Conservation (phyloP, 345 rosid species). For the Eucalyptus paniculata region DNA sequence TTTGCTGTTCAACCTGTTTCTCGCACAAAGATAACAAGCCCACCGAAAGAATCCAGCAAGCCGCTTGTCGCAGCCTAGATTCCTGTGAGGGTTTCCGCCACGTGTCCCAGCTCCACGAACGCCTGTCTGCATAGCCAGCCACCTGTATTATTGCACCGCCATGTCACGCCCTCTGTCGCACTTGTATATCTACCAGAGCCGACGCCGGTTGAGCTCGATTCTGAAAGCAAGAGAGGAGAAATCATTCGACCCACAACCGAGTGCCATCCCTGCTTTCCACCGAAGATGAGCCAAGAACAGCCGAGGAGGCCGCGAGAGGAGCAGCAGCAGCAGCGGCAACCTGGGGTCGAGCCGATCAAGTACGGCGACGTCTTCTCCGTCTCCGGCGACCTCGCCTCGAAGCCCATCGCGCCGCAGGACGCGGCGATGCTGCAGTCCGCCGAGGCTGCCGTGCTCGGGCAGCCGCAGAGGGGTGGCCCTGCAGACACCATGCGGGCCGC, state of each 20-base stretch:
- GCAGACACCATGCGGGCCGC: slow-evolving; percentile 6
- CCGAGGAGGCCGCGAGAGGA: neutral
- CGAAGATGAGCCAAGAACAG: slow-evolving; percentile 27
- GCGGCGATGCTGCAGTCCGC: slow-evolving; percentile 15
- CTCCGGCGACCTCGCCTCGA: slow-evolving; percentile 12
- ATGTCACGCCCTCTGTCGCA: too few relatives aligned
- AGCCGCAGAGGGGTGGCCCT: neutral
- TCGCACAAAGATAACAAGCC: accelerated
- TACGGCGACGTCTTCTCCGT: slow-evolving; percentile 20
- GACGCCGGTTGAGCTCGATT: too few relatives aligned
- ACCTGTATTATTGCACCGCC: neutral
- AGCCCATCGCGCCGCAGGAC: slow-evolving; percentile 12
- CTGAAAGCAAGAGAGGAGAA: neutral
- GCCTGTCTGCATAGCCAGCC: neutral
- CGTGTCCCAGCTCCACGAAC: neutral
- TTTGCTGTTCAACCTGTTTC: accelerated
- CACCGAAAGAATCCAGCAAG: neutral
- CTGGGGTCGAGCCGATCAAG: slow-evolving; percentile 3
- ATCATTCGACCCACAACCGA: neutral
- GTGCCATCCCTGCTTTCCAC: neutral
- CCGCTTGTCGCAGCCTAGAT: neutral
- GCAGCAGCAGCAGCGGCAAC: neutral
- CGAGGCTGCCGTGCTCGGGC: slow-evolving; percentile 9
- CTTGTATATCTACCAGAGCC: neutral
- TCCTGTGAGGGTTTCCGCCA: neutral